Evolutionary conservation across 2,329 filamentous ascomycete species (phyloP), one percentile per base, ranked within the genome.

Genomic region (Immersiporthe knoxdaviesiana): DNA sequence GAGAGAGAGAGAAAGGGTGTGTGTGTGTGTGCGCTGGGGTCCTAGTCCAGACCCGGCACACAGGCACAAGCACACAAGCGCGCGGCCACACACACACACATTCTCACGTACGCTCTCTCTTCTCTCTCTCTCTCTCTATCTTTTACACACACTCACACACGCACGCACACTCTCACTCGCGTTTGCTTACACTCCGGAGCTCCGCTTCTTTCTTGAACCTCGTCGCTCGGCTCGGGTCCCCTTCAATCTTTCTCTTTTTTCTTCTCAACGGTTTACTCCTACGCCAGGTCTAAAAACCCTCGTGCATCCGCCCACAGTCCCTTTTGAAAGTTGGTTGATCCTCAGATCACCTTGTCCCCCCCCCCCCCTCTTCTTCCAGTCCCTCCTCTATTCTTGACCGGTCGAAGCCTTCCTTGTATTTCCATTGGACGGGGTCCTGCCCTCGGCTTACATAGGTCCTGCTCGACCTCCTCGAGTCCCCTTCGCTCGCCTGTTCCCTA

Each of bases 391-490:
- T 14, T 30, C 14, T 16, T 30, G 27, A 16, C 52, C 52, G 52
- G 24, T 30, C 27, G 52, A 16, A 18, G 52, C 52, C 24, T 54
- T 54, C 50, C 24, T 56, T 56, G 52, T 56, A 56, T 30, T 18
- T 30, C 27, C 52, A 56, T 30, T 56, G 27, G 52, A 18, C 52
- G 12, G 52, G 8, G 12, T 6, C 18, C 11, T 27, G n/a, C 12
- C 50, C 50, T 54, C 50, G n/a, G 50, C 50, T 24, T 54, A 27
- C 50, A 54, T 27, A 56, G 52, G 27, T 56, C 18, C 52, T 56
- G 24, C 27, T 6, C 52, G 12, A 30, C 52, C 52, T 56, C 12
- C 24, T 56, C 18, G 47, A 50, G 47, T 16, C 21, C n/a, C n/a
- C 37, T 39, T 50, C 24, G 24, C 52, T 30, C 52, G 52, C 52